Base-by-base conservation (phyloP, 805 yeast genomes). In the Pichia paraexigua region DNA sequence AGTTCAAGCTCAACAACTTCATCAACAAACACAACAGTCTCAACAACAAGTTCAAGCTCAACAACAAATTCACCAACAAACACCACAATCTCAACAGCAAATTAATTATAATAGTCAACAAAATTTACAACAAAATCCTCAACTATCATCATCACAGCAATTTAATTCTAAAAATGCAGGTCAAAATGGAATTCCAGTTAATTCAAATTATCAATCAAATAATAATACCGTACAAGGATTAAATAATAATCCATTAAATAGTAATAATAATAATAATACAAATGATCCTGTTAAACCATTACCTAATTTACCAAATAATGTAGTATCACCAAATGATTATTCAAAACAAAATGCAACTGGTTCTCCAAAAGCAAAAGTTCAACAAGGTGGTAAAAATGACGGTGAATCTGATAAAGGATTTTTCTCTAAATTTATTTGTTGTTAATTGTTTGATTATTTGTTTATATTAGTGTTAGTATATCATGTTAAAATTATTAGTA, bases 121-220 rank as follows among this genome's bases (percentile, higher is more conserved):
- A 32, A 32, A 32, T 32, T 3, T 32, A 17, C 39, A 35, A 35
- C 39, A 17, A 35, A 35, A 35, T 35, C 3, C 11, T 7, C 61
- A 63, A 47, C 73, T 69, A 58, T 66, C 64, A 54, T 63, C 67
- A 56, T 52, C 67, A 48, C 57, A 64, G 56, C 64, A 59, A 50
- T 58, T 57, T 32, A 22, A 40, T 45, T 49, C 61, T 54, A 51
- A 41, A 49, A 56, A 43, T 58, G 57, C 56, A 28, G 54, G 50
- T 45, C 50, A 49, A 49, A 48, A 44, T 43, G 53, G 49, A 43
- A 45, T 46, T 41, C 50, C 45, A 47, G 47, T 46, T 39, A 44
- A 43, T 49, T 47, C 30, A 35, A 44, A 44, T 40, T 28, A 40
- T 41, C 43, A 45, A 43, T 18, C 30, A 43, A 43, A 28, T 30